These are phyloP conservation scores for Ustanciosporium gigantosporum DNA, from an alignment of 1,284 basidiomycete species.

Conservation along the genomic window DNA sequence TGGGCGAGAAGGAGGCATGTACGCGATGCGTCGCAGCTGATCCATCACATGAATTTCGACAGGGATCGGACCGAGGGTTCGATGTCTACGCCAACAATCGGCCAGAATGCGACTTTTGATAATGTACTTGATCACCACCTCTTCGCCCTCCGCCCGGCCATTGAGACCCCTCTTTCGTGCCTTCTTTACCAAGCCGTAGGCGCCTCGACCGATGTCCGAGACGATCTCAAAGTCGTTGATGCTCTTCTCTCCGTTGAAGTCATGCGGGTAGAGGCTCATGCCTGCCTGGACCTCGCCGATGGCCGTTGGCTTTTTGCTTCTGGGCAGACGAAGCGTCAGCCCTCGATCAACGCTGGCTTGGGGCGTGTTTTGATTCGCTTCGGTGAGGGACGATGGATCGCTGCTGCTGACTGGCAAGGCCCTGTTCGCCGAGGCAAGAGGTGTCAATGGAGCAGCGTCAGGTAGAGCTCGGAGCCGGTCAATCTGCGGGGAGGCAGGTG, in stretches of 20 bases:
- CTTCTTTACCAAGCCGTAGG: slow-evolving; percentile 92
- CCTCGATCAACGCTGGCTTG: slow-evolving; percentile 12
- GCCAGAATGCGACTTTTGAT: slow-evolving; percentile 97
- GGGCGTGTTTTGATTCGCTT: slow-evolving; percentile 11
- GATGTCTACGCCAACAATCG: slow-evolving; percentile 97
- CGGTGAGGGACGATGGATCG: background rate
- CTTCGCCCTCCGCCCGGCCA: slow-evolving; percentile 65
- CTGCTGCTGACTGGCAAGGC: slow-evolving; percentile 1
- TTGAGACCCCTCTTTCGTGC: slow-evolving; percentile 77
- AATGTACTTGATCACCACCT: slow-evolving; percentile 92
- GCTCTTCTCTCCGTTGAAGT: slow-evolving; percentile 13
- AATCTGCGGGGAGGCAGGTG: slow-evolving; percentile 26
- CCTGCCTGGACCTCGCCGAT: slow-evolving; percentile 5
- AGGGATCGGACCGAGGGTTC: slow-evolving; percentile 90
- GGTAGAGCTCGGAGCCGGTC: slow-evolving; percentile 5
- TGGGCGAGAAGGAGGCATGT: slow-evolving; percentile 27
- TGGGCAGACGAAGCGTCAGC: slow-evolving; percentile 14
- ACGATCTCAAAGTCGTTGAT: slow-evolving; percentile 54
- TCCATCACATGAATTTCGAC: slow-evolving; percentile 98
- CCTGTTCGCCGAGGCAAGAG: slow-evolving; percentile 16
- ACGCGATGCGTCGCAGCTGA: slow-evolving; percentile 74
- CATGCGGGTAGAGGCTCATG: slow-evolving; percentile 7
- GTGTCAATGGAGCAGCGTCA: slow-evolving; percentile 18
- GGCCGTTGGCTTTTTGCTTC: slow-evolving; percentile 33
- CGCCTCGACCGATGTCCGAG: slow-evolving; percentile 71